Evolutionary conservation across 305 asterid species (phyloP).

Genomic region (Plantago coronopus): DNA sequence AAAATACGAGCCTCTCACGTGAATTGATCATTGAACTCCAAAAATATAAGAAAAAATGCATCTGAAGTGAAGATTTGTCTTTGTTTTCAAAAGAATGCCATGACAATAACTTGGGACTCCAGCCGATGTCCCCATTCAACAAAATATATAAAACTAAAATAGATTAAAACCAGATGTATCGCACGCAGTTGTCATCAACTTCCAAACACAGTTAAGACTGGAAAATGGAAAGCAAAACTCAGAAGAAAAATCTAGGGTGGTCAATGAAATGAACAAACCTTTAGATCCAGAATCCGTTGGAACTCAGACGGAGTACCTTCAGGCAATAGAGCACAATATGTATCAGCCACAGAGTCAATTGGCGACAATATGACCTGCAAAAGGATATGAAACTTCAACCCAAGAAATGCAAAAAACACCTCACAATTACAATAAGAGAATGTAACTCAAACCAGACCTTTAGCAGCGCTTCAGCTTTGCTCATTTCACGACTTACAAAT

Average conservation of each 20-base stretch:
- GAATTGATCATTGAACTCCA: not conserved
- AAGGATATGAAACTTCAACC: constrained; percentile 25
- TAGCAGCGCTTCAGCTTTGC: constrained; percentile 98
- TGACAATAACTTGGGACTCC: not conserved
- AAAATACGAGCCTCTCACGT: not conserved
- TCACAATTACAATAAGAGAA: constrained; percentile 13
- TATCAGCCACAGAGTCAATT: constrained; percentile 89
- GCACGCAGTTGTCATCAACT: constrained; percentile 10
- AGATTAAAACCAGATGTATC: not conserved
- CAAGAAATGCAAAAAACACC: constrained; percentile 16
- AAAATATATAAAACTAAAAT: not conserved
- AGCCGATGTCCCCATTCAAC: not conserved
- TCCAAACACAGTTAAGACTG: constrained; percentile 5
- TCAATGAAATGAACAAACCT: constrained; percentile 47
- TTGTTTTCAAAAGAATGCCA: not conserved
- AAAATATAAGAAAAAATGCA: not conserved
- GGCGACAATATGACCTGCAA: constrained; percentile 90
- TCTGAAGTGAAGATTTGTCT: not conserved
- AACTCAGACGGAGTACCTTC: constrained; percentile 90
- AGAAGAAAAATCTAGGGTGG: constrained; percentile 11
- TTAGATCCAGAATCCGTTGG: constrained; percentile 90
- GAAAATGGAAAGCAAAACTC: constrained; percentile 9
- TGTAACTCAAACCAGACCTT: constrained; percentile 48
- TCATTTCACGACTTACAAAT: constrained; percentile 95
- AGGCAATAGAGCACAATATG: constrained; percentile 92